These are phyloP conservation scores for Tolypocladium endophyticum DNA, from an alignment of 2,329 filamentous ascomycete species.

Conservation along the genomic window DNA sequence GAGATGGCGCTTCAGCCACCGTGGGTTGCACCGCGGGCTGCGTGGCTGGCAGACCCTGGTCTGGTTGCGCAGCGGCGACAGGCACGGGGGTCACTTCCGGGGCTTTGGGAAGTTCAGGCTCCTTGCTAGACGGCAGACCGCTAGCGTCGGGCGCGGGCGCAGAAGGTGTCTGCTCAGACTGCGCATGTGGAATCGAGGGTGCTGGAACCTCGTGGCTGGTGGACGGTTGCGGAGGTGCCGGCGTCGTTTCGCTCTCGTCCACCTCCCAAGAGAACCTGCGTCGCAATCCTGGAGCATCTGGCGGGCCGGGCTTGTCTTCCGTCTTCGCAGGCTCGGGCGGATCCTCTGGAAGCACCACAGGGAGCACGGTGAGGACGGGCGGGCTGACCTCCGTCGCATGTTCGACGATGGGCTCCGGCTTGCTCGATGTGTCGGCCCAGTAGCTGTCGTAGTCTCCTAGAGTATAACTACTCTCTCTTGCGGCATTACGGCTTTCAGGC, in stretches of 20 bases:
- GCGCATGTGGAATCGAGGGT: background rate
- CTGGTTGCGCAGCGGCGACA: slow-evolving; percentile 7
- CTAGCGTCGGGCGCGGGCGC: background rate
- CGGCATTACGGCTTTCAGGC: slow-evolving; percentile 7
- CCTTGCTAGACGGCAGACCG: slow-evolving; percentile 3
- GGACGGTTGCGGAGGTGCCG: background rate
- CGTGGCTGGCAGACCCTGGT: background rate
- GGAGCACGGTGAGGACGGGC: background rate
- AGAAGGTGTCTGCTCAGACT: slow-evolving; percentile 1
- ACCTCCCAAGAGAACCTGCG: slow-evolving; percentile 29
- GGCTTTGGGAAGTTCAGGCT: background rate
- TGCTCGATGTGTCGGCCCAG: slow-evolving; percentile 34
- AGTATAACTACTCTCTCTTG: slow-evolving; percentile 51
- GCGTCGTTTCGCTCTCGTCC: slow-evolving; percentile 5
- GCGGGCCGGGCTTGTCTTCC: background rate
- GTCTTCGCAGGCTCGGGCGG: background rate
- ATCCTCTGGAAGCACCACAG: background rate
- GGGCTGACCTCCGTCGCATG: background rate
- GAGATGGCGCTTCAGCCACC: slow-evolving; percentile 30
- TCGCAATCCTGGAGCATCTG: slow-evolving; percentile 7
- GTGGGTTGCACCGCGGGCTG: background rate
- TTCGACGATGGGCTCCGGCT: slow-evolving; percentile 3
- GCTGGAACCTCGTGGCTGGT: background rate
- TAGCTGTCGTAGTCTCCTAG: slow-evolving; percentile 59
- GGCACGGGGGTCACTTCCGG: background rate